Percentiles rank a stretch among this genome's conserved stretches.
phyloP scores from a whole-genome alignment of 495 filamentous ascomycete species.

The Aspergillus haitiensis region DNA sequence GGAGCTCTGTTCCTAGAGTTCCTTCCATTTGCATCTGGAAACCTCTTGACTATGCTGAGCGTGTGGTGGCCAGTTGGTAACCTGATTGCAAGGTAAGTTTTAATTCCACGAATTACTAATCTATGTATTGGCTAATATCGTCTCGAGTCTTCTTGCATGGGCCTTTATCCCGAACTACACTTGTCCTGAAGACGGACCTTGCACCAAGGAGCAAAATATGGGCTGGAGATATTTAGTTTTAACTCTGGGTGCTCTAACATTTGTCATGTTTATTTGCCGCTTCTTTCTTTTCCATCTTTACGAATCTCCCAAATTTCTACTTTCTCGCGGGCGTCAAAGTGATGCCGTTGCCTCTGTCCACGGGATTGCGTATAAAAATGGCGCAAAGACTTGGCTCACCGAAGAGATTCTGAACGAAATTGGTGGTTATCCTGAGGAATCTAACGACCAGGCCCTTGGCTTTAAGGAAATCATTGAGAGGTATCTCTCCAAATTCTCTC shows the following conservation, averaged over 20 bases:
- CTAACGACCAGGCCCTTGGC: constrained; percentile 36
- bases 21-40: constrained; percentile 52
- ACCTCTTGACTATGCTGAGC: constrained; percentile 57
- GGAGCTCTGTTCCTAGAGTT: constrained; percentile 64
- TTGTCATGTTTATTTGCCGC: constrained; percentile 66
- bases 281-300: constrained; percentile 77
- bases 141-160: constrained; percentile 52
- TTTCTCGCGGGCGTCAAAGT: constrained; percentile 68
- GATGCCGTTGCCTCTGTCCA: constrained; percentile 72
- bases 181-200: constrained; percentile 41
- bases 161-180: constrained; percentile 55
- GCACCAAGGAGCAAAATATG: constrained; percentile 63
- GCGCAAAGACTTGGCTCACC: constrained; percentile 53
- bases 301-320: constrained; percentile 79
- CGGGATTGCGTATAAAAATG: constrained; percentile 56
- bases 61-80: constrained; percentile 63
- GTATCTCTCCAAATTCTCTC: constrained; percentile 56
- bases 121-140: constrained; percentile 29
- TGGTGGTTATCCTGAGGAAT: constrained; percentile 45
- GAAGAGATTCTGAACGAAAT: constrained; percentile 55
- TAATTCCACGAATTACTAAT: constrained; percentile 6
- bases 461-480: constrained; percentile 48
- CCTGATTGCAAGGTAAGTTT: constrained; percentile 43
- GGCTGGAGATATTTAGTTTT: constrained; percentile 82
- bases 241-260: constrained; percentile 68